These are phyloP conservation scores for Haplographium delicatum DNA, from an alignment of 495 filamentous ascomycete genomes.

Conservation along the genomic window DNA sequence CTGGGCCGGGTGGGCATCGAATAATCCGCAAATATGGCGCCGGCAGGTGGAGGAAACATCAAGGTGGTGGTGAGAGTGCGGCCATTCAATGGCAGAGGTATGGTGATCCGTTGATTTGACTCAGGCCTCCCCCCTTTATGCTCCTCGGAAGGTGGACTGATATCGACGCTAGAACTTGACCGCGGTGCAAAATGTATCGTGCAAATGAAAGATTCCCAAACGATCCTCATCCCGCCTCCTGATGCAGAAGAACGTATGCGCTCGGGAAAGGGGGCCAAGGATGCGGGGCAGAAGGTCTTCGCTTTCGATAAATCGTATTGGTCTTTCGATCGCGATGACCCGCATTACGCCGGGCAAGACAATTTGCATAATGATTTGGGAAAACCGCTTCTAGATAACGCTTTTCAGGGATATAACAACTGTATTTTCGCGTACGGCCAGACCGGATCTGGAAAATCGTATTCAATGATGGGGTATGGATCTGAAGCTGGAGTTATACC, in stretches of 20 bases:
- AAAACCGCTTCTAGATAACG: slow-evolving; percentile 90
- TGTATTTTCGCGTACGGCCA: slow-evolving; percentile 99
- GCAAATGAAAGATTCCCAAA: slow-evolving; percentile 90
- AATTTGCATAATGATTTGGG: slow-evolving; percentile 86
- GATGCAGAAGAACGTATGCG: slow-evolving; percentile 49
- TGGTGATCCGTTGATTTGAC: too few relatives aligned
- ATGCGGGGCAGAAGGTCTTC: slow-evolving; percentile 75
- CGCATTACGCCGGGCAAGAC: slow-evolving; percentile 85
- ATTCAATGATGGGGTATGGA: slow-evolving; percentile 99
- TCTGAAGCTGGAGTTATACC: slow-evolving; percentile 95
- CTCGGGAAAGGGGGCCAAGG: slow-evolving; percentile 54
- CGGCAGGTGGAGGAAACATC: slow-evolving; percentile 83
- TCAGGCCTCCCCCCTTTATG: neutral
- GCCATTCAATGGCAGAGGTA: slow-evolving; percentile 92
- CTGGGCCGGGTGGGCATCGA: slow-evolving; percentile 2
- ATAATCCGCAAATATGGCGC: slow-evolving; percentile 22
- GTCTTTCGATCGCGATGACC: slow-evolving; percentile 82
- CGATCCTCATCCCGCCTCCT: slow-evolving; percentile 72
- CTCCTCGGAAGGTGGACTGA: neutral
- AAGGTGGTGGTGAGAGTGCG: slow-evolving; percentile 97
- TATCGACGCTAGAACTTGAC: slow-evolving; percentile 61
- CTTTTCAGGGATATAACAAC: slow-evolving; percentile 98
- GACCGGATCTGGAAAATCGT: slow-evolving; percentile 97
- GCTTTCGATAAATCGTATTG: slow-evolving; percentile 97
- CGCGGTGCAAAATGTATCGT: slow-evolving; percentile 95